Evolutionary conservation across 108 stramenopile genomes (phyloP).

Genomic region (Skeletonema potamos): DNA sequence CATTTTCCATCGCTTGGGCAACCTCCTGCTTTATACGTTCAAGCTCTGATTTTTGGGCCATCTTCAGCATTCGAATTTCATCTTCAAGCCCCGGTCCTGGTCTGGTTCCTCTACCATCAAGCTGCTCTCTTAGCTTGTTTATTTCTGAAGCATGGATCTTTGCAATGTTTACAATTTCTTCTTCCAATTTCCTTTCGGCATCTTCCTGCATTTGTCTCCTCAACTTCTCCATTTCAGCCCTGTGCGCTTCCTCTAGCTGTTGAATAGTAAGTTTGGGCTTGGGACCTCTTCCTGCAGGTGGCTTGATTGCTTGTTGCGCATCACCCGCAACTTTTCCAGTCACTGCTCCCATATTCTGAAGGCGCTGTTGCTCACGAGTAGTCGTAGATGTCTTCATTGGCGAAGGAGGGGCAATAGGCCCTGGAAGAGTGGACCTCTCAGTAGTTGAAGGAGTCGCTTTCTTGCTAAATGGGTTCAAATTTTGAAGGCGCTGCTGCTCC

Average conservation of each 20-base stretch:
- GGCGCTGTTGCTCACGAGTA: constrained; percentile 38
- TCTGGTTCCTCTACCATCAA: background rate
- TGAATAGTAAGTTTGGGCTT: background rate
- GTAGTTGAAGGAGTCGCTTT: background rate
- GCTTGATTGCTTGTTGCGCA: background rate
- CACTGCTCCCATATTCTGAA: constrained; percentile 20
- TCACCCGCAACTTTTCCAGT: background rate
- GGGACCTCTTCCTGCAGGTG: constrained; percentile 2
- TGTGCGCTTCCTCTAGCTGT: constrained; percentile 11
- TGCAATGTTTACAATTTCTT: constrained; percentile 1
- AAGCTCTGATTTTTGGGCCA: background rate
- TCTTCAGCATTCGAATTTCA: background rate
- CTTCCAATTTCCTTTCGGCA: constrained; percentile 16
- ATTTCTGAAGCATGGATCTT: background rate
- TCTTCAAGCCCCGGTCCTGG: background rate
- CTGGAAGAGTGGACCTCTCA: constrained; percentile 11
- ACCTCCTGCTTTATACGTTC: background rate
- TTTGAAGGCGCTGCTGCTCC: constrained; percentile 16
- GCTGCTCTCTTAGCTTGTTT: background rate
- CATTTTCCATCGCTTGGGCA: background rate
- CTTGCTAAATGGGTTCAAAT: constrained; percentile 2
- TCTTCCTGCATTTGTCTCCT: constrained; percentile 3
- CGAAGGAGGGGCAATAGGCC: background rate
- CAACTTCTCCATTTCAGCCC: constrained; percentile 24
- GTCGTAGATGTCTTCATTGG: constrained; percentile 22